Base-by-base conservation (phyloP, 2,329 filamentous ascomycete genomes). In the Botryotinia calthae region DNA sequence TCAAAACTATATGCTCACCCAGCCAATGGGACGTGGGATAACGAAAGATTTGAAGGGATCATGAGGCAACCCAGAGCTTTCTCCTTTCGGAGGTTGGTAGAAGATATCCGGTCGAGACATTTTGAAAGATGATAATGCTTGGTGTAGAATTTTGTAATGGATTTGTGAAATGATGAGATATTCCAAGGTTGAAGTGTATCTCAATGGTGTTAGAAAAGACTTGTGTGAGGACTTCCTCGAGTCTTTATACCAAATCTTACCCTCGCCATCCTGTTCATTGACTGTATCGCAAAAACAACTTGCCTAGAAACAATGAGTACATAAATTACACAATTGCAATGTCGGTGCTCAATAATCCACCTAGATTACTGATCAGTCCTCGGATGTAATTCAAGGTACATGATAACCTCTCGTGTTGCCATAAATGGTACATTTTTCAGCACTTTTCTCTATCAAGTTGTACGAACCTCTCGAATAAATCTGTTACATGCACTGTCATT, bases 1-100 rank as follows among this genome's bases (percentile, higher is more conserved):
- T 8, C 0, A 25, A 34, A 61, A 34, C 2, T 34, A 4, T 34
- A 22, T 25, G 31, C 44, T 71, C 4, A 71, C 61, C 68, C 68
- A 71, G 18, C 68, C 68, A 10, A 71, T 71, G 2, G 68, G 58
- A 22, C 58, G 68, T 5, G 58, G 69, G 2, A 71, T 64, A 6
- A 46, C 70, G 72, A 72, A 73, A 58, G 59, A 74, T 64, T 75
- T 74, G 66, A 75, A 74, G 4, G 70, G 74, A 28, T 75, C 74
- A 62, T 74, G 65, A n/a, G 70, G 73, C 2, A 72, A 59, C 9
- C 72, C 72, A 28, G 71, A 73, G 16, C 28, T 74, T 51, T 74
- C 71, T 22, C 71, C 71, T 58, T 69, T 68, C 2, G 71, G 64
- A n/a, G 73, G 73, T 37, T 74, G 61, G 51, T 71, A 73, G 31